Conservation (phyloP, 2,329 filamentous ascomycete genomes). For the Hortaea werneckii region DNA sequence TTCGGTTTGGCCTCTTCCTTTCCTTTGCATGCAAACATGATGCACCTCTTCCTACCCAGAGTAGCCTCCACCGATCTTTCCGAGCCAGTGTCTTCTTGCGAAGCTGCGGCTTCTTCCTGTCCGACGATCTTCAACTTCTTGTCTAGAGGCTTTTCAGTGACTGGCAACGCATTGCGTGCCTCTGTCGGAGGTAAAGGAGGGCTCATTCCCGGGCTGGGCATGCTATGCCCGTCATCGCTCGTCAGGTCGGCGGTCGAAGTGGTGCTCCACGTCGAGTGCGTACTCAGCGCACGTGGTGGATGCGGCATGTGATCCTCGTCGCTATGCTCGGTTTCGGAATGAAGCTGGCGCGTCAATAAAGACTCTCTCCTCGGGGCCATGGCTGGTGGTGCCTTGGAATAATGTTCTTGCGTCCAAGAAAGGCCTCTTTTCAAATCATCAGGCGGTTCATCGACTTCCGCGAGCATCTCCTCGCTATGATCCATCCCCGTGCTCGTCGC, state of each 20-base stretch:
- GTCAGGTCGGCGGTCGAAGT: constrained; percentile 83
- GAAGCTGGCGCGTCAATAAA: constrained; percentile 75
- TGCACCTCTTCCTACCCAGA: constrained; percentile 71
- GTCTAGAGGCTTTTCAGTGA: constrained; percentile 30
- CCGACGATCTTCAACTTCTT: constrained; percentile 28
- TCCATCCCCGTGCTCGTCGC: constrained; percentile 17
- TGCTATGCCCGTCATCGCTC: constrained; percentile 66
- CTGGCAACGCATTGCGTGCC: constrained; percentile 26
- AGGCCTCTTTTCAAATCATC: constrained; percentile 42
- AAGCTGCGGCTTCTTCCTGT: constrained; percentile 21
- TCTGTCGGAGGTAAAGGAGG: constrained; percentile 61
- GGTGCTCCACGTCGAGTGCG: constrained; percentile 62
- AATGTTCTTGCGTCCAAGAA: constrained; percentile 21
- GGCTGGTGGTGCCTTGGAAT: constrained; percentile 38
- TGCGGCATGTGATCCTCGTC: constrained; percentile 24
- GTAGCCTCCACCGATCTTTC: constrained; percentile 53
- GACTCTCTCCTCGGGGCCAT: constrained; percentile 58
- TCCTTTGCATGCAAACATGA: constrained; percentile 78
- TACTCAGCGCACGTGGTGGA: constrained; percentile 36
- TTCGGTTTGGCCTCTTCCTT: constrained; percentile 44
- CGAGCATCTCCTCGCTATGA: constrained; percentile 49
- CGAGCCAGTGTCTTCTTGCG: constrained; percentile 19
- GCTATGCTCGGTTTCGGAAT: constrained; percentile 40
- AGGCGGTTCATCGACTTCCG: constrained; percentile 82
- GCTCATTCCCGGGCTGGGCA: constrained; percentile 79